Evolutionary conservation across 1,284 basidiomycete species (phyloP).

Genomic region (Taiwanofungus camphoratus): DNA sequence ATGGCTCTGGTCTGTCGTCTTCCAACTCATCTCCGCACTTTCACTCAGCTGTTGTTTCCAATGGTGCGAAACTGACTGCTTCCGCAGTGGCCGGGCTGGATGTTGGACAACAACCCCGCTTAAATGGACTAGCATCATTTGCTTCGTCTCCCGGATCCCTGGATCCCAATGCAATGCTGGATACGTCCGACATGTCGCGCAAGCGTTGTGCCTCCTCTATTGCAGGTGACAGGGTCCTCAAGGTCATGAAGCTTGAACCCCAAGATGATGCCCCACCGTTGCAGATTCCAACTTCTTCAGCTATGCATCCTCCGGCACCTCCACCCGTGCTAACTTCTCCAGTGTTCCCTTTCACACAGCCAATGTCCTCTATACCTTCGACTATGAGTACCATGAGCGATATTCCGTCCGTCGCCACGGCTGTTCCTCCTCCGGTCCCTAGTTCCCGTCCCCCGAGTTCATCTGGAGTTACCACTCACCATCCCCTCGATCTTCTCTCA

Average conservation of each 20-base stretch:
- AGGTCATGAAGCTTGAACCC: conserved; percentile 64
- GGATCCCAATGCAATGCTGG: conserved; percentile 21
- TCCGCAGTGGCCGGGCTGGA: conserved; percentile 14
- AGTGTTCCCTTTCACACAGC: conserved; percentile 22
- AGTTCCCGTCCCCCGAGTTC: conserved; percentile 40
- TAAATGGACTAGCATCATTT: conserved; percentile 19
- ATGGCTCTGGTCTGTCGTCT: conserved; percentile 25
- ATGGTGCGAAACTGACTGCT: conserved; percentile 7
- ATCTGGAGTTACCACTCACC: conserved; percentile 25
- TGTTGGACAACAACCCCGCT: conserved; percentile 17
- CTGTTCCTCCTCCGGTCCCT: conserved; percentile 29
- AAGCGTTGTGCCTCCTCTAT: conserved; percentile 67
- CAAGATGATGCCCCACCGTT: conserved; percentile 41
- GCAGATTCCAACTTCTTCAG: conserved; percentile 18
- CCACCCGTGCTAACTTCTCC: conserved; percentile 26
- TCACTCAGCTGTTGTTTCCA: conserved; percentile 14
- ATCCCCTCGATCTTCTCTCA: conserved; percentile 23
- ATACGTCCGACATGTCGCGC: conserved; percentile 34
- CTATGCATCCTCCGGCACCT: conserved; percentile 22
- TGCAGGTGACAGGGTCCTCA: conserved; percentile 53
- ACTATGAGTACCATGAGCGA: conserved; percentile 21
- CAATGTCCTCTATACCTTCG: conserved; percentile 17
- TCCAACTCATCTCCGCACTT: conserved; percentile 15
- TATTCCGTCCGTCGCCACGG: conserved; percentile 19
- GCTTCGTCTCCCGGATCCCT: conserved; percentile 17